A percentile compares a stretch with the other conserved stretches of the same genome.
These are phyloP conservation scores for Carex kokanica DNA, from an alignment of 176 grass and related monocot species.

Conservation along the genomic window DNA sequence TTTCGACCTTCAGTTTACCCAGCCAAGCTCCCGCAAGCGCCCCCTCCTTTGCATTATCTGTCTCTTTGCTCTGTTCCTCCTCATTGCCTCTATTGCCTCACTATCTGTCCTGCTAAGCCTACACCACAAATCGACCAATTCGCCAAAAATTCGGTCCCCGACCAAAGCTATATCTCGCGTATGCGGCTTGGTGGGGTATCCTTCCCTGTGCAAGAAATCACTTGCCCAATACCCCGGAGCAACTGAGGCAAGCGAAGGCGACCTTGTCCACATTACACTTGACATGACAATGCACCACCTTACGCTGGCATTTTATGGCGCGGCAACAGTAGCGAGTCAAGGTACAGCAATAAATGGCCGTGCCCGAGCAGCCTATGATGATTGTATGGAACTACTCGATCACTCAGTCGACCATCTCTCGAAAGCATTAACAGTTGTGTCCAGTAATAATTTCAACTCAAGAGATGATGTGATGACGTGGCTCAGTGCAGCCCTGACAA, in stretches of 20 bases:
- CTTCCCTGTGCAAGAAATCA: slow-evolving; percentile 1
- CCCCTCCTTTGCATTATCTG: neutral
- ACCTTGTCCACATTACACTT: slow-evolving; percentile 37
- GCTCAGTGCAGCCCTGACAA: slow-evolving; percentile 61
- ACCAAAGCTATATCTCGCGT: slow-evolving; percentile 20
- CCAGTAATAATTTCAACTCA: slow-evolving; percentile 4
- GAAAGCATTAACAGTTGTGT: slow-evolving; percentile 21
- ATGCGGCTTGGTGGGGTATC: neutral
- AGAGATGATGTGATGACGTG: slow-evolving; percentile 47
- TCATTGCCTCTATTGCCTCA: slow-evolving; percentile 13
- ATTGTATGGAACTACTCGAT: slow-evolving; percentile 62
- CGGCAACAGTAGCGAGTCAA: neutral
- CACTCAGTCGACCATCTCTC: slow-evolving; percentile 38
- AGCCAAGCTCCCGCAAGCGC: slow-evolving; percentile 15
- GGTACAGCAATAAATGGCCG: slow-evolving; percentile 6
- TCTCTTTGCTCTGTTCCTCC: slow-evolving; percentile 13
- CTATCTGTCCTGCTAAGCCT: slow-evolving; percentile 5
- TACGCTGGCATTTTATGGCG: slow-evolving; percentile 35
- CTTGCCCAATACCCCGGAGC: slow-evolving; percentile 12
- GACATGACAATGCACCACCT: slow-evolving; percentile 44
- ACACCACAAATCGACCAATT: neutral
- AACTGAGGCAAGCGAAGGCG: slow-evolving; percentile 12
- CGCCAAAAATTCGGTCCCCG: neutral
- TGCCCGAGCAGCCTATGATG: slow-evolving; percentile 40
- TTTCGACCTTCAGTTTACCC: neutral